These are phyloP conservation scores for Populus hybrid DNA, from an alignment of 441 rosid species.

Conservation along the genomic window DNA sequence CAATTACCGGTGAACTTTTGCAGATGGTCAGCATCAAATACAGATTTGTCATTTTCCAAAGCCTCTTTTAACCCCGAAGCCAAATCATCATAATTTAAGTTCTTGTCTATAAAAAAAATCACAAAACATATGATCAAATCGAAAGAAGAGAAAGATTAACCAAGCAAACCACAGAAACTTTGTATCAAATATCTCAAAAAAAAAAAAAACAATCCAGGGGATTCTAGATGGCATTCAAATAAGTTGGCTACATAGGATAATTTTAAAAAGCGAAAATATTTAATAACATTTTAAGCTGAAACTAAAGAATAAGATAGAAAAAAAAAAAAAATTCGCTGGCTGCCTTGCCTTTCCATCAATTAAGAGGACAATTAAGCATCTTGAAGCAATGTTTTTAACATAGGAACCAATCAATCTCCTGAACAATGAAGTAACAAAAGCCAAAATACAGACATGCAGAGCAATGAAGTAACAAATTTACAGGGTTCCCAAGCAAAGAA, in stretches of 20 bases:
- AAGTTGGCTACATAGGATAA: no score
- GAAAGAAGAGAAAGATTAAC: background rate
- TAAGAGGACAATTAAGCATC: no score
- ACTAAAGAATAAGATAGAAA: no score
- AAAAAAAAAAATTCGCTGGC: no score
- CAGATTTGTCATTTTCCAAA: conserved; percentile 56
- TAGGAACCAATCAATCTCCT: no score
- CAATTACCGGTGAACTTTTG: conserved; percentile 58
- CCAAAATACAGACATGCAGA: background rate
- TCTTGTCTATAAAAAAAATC: conserved; percentile 34
- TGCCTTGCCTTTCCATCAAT: no score
- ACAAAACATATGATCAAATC: background rate
- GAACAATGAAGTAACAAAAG: background rate
- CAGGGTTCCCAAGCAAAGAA: background rate
- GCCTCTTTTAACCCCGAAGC: conserved; percentile 66
- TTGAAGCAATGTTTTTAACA: no score
- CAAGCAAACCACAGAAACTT: background rate
- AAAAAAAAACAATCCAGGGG: background rate
- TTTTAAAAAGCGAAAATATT: no score
- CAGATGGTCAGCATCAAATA: conserved; percentile 64
- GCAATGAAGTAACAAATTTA: background rate
- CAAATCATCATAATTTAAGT: conserved; percentile 55
- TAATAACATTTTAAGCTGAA: no score
- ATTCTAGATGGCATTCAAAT: background rate
- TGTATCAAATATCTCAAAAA: background rate